Evolutionary conservation across 2,329 filamentous ascomycete species (phyloP), one percentile per base, ranked within the genome.

Genomic region (Neonectria neomacrospora): DNA sequence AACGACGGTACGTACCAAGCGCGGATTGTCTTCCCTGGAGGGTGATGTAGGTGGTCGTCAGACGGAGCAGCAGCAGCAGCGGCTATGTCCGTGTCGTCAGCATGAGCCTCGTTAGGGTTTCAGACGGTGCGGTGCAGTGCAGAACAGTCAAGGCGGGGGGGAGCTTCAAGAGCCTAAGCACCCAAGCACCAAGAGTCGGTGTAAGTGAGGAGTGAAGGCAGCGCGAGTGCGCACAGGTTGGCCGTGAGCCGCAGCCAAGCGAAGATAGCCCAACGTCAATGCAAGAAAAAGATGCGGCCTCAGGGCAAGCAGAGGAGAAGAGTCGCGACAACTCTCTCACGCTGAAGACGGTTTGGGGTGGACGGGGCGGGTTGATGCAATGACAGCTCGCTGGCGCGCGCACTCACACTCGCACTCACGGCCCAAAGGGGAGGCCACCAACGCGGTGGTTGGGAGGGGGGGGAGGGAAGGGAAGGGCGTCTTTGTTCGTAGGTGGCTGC

Each of bases 81-180:
- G 65, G 63, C 71, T 72, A 67, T 71, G 59, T 68, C 61, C 45
- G 62, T 60, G 51, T 61, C 64, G 70, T 72, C 65, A 72, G 70
- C 63, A 65, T 64, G 58, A 64, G 63, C 66, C 48, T 59, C 58
- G 50, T 37, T 52, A 53, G 51, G 54, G 64, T 61, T 63, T 63
- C 57, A 55, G 55, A 63, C 45, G 41, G 42, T 54, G 60, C 54
- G 52, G 51, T 47, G 51, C 39, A 37, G 51, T 32, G 56, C 56
- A 55, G 58, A 30, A 48, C 26, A 48, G 28, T 39, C 51, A 60
- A 50, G 57, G 52, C 39, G 51, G 51, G 44, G 54, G 54, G 32
- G 39, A 59, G 54, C 59, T 64, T 54, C 59, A 20, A 20, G n/a
- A 20, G 37, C 14, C 34, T 37, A 18, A 48, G 61, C 22, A 39